Conservation (phyloP, 805 yeast genomes). For the Ogataea minuta region DNA sequence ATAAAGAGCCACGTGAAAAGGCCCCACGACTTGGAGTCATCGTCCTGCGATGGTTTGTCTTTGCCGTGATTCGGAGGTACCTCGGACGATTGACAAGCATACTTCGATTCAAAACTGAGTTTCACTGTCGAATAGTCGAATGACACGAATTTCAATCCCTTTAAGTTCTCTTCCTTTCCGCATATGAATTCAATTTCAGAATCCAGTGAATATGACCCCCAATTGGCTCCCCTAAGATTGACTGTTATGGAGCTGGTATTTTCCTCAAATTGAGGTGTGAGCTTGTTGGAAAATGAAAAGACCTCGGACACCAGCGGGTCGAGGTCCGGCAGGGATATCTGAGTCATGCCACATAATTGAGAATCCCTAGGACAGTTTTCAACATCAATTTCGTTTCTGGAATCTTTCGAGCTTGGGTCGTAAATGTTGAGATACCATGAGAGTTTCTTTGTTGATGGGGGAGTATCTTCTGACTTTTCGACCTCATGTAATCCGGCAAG, state of each 20-base stretch:
- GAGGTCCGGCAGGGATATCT: constrained; percentile 49
- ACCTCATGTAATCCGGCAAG: constrained; percentile 50
- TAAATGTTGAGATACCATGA: constrained; percentile 77
- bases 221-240: constrained; percentile 49
- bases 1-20: constrained; percentile 82
- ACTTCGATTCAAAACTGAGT: constrained; percentile 34
- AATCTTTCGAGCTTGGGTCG: constrained; percentile 42
- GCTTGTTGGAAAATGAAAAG: constrained; percentile 50
- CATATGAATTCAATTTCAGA: constrained; percentile 52
- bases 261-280: constrained; percentile 36
- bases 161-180: constrained; percentile 29
- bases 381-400: constrained; percentile 32
- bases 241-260: constrained; percentile 35
- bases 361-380: constrained; percentile 67
- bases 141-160: constrained; percentile 30
- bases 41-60: constrained; percentile 27
- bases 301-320: constrained; percentile 56
- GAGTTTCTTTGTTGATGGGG: constrained; percentile 66
- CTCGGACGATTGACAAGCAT: constrained; percentile 37
- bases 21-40: constrained; percentile 63
- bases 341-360: constrained; percentile 74
- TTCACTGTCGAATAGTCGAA: constrained; percentile 40
- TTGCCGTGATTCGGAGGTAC: constrained; percentile 32
- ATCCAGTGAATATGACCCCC: constrained; percentile 64
- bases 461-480: constrained; percentile 53